phyloP scores from a whole-genome alignment of 2,329 filamentous ascomycete species.

The Ceratocystis lukuohia region DNA sequence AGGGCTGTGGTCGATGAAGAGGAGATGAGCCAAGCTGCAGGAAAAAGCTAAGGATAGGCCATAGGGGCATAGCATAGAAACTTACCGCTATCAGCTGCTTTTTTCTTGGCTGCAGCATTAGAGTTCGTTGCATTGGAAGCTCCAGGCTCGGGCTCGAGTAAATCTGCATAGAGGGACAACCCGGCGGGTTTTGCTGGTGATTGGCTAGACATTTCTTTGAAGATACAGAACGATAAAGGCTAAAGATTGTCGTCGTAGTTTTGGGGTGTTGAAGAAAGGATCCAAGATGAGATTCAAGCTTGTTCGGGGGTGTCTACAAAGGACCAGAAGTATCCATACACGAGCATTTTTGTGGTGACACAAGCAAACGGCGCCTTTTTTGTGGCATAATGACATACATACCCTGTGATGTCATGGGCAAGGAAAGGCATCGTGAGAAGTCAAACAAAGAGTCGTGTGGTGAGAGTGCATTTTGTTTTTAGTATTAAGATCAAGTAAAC shows the following conservation, averaged over 20 bases:
- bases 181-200: slow-evolving; percentile 30
- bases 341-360: neutral
- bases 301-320: neutral
- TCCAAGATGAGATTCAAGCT: neutral
- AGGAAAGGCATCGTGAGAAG: neutral
- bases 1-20: slow-evolving; percentile 40
- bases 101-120: slow-evolving; percentile 38
- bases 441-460: too few species aligned
- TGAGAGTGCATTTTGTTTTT: too few species aligned
- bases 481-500: too few species aligned
- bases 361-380: neutral
- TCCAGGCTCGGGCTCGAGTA: slow-evolving; percentile 47
- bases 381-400: neutral
- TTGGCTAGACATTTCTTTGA: slow-evolving; percentile 12
- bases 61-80: neutral
- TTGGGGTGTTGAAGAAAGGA: neutral
- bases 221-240: neutral
- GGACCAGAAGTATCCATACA: slow-evolving; percentile 12
- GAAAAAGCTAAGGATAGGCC: too few species aligned
- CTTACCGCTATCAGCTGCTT: slow-evolving; percentile 36
- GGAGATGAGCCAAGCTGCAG: neutral
- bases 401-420: neutral
- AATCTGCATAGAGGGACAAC: slow-evolving; percentile 72
- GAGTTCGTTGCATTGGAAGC: slow-evolving; percentile 31
- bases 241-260: neutral